Percentiles rank a stretch among this genome's conserved stretches.
Conservation (phyloP, 2,329 filamentous ascomycete genomes). For the Eutypella sp. region DNA sequence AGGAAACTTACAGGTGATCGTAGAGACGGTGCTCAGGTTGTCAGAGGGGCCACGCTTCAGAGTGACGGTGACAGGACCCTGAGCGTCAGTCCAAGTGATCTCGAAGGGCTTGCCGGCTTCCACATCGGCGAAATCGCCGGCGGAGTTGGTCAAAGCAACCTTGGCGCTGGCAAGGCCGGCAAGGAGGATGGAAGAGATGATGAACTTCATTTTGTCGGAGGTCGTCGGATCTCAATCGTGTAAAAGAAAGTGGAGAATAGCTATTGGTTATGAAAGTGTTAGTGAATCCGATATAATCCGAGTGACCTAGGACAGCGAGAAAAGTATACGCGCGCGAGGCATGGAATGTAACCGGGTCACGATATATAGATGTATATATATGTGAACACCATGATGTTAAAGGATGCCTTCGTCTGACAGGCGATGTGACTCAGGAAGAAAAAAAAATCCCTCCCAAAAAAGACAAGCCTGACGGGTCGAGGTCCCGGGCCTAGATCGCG, state of each 20-base stretch:
- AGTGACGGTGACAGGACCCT: constrained; percentile 37
- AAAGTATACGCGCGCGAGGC: too few species aligned
- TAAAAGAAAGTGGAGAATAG: constrained; percentile 17
- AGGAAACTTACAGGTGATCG: constrained; percentile 34
- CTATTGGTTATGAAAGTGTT: background rate
- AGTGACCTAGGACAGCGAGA: background rate
- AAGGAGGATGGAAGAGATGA: constrained; percentile 21
- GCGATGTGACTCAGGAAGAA: background rate
- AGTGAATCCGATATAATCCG: background rate
- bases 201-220: constrained; percentile 29
- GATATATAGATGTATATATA: too few species aligned
- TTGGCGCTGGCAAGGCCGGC: constrained; percentile 27
- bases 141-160: constrained; percentile 31
- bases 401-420: background rate
- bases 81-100: constrained; percentile 37
- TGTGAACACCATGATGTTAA: background rate
- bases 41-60: constrained; percentile 33
- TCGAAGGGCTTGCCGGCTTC: constrained; percentile 35
- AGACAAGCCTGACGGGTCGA: too few species aligned
- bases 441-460: background rate
- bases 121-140: constrained; percentile 28
- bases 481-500: background rate
- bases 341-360: too few species aligned
- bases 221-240: constrained; percentile 10
- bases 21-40: constrained; percentile 30